phyloP scores from a whole-genome alignment of 2,329 filamentous ascomycete species.

The Trichocomaceae sp. region DNA sequence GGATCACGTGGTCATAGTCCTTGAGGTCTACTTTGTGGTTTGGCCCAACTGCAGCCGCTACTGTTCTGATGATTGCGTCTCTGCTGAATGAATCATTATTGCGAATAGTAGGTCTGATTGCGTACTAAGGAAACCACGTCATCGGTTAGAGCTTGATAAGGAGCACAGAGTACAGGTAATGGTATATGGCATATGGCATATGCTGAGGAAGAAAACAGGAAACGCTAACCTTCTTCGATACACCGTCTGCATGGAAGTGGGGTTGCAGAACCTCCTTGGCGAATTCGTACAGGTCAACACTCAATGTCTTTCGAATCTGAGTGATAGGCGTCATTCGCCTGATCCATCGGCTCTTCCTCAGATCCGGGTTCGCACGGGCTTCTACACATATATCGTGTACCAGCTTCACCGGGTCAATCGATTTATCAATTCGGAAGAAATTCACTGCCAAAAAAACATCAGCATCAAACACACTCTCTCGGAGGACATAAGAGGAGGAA shows the following conservation, averaged over 20 bases:
- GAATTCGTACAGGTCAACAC: slow-evolving; percentile 51
- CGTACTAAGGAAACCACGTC: slow-evolving; percentile 43
- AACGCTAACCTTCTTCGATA: slow-evolving; percentile 46
- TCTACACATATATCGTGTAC: slow-evolving; percentile 54
- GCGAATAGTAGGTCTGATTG: slow-evolving; percentile 55
- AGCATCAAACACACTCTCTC: not conserved
- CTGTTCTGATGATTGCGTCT: slow-evolving; percentile 53
- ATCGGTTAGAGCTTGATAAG: not conserved
- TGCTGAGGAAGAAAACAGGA: not conserved
- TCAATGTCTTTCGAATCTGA: slow-evolving; percentile 51
- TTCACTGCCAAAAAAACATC: slow-evolving; percentile 36
- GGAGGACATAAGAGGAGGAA: not conserved
- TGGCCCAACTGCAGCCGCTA: slow-evolving; percentile 52
- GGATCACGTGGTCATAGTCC: slow-evolving; percentile 54
- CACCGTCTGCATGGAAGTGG: slow-evolving; percentile 50
- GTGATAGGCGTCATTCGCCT: slow-evolving; percentile 56
- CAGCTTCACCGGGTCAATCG: slow-evolving; percentile 54
- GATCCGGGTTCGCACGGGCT: slow-evolving; percentile 45
- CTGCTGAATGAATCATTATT: slow-evolving; percentile 53
- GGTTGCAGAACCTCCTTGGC: slow-evolving; percentile 52
- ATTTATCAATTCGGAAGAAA: slow-evolving; percentile 52
- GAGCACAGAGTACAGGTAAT: not conserved
- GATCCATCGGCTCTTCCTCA: slow-evolving; percentile 52
- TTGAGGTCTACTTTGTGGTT: slow-evolving; percentile 56
- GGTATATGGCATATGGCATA: not conserved